Evolutionary conservation across 768 basidiomycete genomes (phyloP).

Genomic region (Mycena galopus): DNA sequence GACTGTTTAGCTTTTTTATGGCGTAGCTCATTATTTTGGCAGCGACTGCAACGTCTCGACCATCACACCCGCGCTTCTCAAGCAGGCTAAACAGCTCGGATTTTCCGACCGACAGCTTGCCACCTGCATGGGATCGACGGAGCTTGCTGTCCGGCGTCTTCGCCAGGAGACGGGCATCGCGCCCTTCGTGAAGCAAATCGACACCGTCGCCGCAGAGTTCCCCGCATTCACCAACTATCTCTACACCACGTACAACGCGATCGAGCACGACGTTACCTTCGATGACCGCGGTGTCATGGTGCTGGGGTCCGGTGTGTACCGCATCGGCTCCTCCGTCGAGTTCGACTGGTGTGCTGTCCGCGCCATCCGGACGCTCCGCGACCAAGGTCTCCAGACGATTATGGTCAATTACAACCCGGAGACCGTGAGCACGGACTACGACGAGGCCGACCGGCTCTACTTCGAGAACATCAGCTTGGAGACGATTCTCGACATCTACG

Average conservation of each 20-base stretch:
- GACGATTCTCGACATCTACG: constrained; percentile 97
- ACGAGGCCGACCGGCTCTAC: constrained; percentile 97
- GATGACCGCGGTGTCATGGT: constrained; percentile 96
- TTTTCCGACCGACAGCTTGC: constrained; percentile 97
- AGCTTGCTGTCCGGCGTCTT: constrained; percentile 91
- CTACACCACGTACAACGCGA: constrained; percentile 98
- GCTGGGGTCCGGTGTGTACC: constrained; percentile 97
- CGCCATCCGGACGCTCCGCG: constrained; percentile 94
- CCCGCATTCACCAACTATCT: constrained; percentile 99
- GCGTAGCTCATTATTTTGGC: constrained; percentile 20
- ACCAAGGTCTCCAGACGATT: constrained; percentile 94
- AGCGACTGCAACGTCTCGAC: constrained; percentile 77
- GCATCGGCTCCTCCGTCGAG: constrained; percentile 98
- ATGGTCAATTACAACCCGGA: constrained; percentile 99
- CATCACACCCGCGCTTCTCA: constrained; percentile 72
- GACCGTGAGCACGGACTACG: constrained; percentile 99
- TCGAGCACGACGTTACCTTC: constrained; percentile 92
- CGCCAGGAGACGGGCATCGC: constrained; percentile 87
- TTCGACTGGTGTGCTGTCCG: constrained; percentile 99
- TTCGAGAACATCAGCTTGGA: constrained; percentile 99
- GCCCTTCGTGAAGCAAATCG: constrained; percentile 98
- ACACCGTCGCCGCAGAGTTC: constrained; percentile 99
- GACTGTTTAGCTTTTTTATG: neutral
- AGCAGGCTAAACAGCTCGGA: constrained; percentile 92
- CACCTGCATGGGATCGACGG: constrained; percentile 85